Base-by-base conservation (phyloP, 257 asterid species). In the Solanum piurae region DNA sequence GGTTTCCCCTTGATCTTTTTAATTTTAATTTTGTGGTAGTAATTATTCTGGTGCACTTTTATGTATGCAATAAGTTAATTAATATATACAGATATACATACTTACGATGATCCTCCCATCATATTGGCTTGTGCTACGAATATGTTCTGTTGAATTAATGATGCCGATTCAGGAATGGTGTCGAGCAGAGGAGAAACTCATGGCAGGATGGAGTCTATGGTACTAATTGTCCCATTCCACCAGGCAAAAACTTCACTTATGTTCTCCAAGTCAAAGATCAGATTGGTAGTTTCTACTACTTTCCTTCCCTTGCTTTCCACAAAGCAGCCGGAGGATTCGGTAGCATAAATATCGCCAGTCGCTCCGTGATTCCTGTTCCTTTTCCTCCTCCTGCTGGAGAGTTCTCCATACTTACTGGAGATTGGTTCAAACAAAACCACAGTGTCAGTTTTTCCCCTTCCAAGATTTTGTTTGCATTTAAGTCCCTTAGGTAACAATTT, bases 121-220 rank as follows among this genome's bases (percentile, higher is more conserved):
- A 52, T 18, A 16, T 52, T 52, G n/a, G 62, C 23, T 5, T 52
- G 62, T 52, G 23, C 62, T 52, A 52, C 3, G 9, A 0, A 18
- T 52, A 16, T 16, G 8, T 52, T 52, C 23, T 52, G 62, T 52
- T 52, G 62, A 52, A 52, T 52, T 52, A 18, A 52, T 52, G 62
- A 52, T 86, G 25, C 84, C 3, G 7, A 49, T 72, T 34, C 73
- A 91, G 93, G 93, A 91, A 91, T 38, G 93, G 93, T 14, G 69
- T 91, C 42, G 89, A 89, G 83, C 93, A 91, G 64, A 86, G 93
- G 84, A 89, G 91, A 86, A 91, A 91, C 85, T 91, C 93, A 18
- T 91, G 93, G 93, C 93, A 91, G 72, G 91, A 91, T 46, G 93
- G 93, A 83, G 93, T 91, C 6, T 91, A 73, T 88, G 93, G 93